Base-by-base conservation (phyloP, 805 yeast species). In the Kuraishia molischiana region DNA sequence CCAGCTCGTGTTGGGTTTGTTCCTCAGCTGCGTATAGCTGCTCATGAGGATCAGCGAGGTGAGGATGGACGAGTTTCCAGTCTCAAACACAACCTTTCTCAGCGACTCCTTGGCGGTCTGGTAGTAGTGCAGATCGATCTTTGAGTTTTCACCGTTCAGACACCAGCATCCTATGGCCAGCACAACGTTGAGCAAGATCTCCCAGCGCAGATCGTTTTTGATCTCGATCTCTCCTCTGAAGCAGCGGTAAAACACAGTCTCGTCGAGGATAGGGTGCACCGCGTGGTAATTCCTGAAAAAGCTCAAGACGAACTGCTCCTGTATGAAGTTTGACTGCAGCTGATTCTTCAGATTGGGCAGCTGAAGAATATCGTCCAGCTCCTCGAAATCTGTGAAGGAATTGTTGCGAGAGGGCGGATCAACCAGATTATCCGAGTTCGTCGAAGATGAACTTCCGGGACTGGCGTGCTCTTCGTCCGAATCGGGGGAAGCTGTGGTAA, bases 91-190 rank as follows among this genome's bases (percentile, higher is more conserved):
- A 28, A 62, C 59, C 36, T 59, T 40, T 24, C 34, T 59, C 30
- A 77, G 43, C 40, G 57, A 55, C 11, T 59, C 56, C 51, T 70
- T 67, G 19, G 79, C 77, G 42, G 69, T 61, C 35, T 67, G 67
- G 47, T 75, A 79, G 41, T 77, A 79, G 34, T 69, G 60, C 29
- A 75, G 44, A 48, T 79, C 84, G 30, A 67, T 60, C 40, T 64
- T 65, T 2, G 73, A 61, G 14, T 63, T 53, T 43, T 76, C 80
- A 11, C 78, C 79, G 45, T 71, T 66, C 9, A 69, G 44, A 49
- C 82, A 74, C 81, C 84, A 79, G 18, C 83, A 70, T 11, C 86
- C 87, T n/a, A 80, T 54, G 0, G 83, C 80, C 19, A 78, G 51
- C 0, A 79, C 75, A 0, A 79, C 66, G 48, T 77, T 70, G 29